Evolutionary conservation across 2,329 filamentous ascomycete genomes (phyloP).

Genomic region (Trichoderma semiorbis): DNA sequence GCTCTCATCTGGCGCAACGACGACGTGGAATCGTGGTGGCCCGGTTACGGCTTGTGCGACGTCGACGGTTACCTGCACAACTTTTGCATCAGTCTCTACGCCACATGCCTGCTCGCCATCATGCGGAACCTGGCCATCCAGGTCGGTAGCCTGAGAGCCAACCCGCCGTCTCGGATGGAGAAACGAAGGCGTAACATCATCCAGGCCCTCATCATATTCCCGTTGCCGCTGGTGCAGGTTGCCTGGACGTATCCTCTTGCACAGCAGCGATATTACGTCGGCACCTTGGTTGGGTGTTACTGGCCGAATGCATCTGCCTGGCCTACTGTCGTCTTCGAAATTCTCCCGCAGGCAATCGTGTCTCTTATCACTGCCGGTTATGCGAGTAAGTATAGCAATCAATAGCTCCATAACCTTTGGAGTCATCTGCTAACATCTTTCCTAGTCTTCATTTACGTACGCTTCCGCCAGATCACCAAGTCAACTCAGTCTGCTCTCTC

Average conservation of each 20-base stretch:
- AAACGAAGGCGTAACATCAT: constrained; percentile 40
- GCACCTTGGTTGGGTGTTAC: constrained; percentile 48
- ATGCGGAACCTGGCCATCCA: constrained; percentile 52
- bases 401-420: background rate
- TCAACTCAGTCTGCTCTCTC: constrained; percentile 39
- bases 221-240: constrained; percentile 48
- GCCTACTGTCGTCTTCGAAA: constrained; percentile 47
- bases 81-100: constrained; percentile 43
- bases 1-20: constrained; percentile 53
- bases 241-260: constrained; percentile 47
- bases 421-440: background rate
- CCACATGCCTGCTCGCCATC: constrained; percentile 51
- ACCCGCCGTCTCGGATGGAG: constrained; percentile 40
- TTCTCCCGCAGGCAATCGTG: constrained; percentile 44
- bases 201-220: constrained; percentile 54
- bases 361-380: constrained; percentile 44
- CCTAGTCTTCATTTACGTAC: constrained; percentile 45
- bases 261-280: constrained; percentile 47
- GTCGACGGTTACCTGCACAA: constrained; percentile 48
- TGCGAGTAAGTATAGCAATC: constrained; percentile 41
- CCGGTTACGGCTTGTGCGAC: constrained; percentile 53
- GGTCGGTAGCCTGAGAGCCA: constrained; percentile 43
- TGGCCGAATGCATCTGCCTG: constrained; percentile 44
- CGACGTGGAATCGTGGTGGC: constrained; percentile 48
- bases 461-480: constrained; percentile 46